Base-by-base conservation (phyloP, 441 rosid species). In the Codiaeum variegatum region DNA sequence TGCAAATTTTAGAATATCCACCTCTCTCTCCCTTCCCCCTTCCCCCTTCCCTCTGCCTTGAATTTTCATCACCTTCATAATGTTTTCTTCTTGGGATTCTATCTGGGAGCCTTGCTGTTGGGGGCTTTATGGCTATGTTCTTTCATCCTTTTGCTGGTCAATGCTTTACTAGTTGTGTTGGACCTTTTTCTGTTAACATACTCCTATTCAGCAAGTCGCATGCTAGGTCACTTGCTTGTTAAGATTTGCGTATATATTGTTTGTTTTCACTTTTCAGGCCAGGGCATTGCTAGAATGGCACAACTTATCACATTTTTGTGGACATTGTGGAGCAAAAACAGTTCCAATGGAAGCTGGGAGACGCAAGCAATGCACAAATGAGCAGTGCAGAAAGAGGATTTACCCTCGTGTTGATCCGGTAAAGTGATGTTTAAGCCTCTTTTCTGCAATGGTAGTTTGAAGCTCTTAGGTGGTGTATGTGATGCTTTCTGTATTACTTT, bases 341-440 rank as follows among this genome's bases (percentile, higher is more conserved):
- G 78, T 88, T 49, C 86, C 90, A 51, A 79, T 21, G 76, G 99
- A 94, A 80, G 97, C 98, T 63, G 96, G 97, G 49, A 92, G 88
- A 72, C 82, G 88, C 77, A 91, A 87, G 70, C 88, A 91, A 61
- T 94, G 98, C 79, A 81, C 84, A 12, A 88, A 88, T 32, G 85
- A 84, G 56, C 67, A 32, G 36, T 92, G 99, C 85, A 84, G 73
- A 34, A 87, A 84, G 79, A 91, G 86, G 72, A 71, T 87, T 75
- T 94, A 94, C 74, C 98, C 99, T 28, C 97, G 98, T 78, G 83
- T 91, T 83, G 99, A 94, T 79, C 94, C 99, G 47, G 99, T 94
- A 84, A 38, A 73, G 51, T 75, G 71, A n/a, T 75, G 38, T 62
- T 64, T 70, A 55, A 65, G 73, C 26, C 42, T 70, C 58, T 71